These are phyloP conservation scores for Amanita inopinata DNA, from an alignment of 768 basidiomycete species.

Conservation along the genomic window DNA sequence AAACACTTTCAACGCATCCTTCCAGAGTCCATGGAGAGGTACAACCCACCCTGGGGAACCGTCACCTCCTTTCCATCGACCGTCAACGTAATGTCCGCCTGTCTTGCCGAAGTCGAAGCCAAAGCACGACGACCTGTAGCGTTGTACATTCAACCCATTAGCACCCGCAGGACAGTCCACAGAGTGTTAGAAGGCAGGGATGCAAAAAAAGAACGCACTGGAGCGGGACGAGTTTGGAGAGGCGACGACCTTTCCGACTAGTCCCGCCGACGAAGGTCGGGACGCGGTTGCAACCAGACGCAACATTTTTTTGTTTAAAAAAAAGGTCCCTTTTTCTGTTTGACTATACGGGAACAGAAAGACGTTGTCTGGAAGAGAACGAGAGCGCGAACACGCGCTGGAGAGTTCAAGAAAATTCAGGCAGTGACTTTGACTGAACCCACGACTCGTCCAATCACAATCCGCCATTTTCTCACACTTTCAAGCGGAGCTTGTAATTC, in stretches of 20 bases:
- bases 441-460: not conserved
- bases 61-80: conserved; percentile 97
- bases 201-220: conserved; percentile 16
- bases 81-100: conserved; percentile 82
- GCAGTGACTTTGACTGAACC: not conserved
- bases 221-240: conserved; percentile 25
- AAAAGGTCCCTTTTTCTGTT: not conserved
- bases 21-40: not conserved
- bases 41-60: conserved; percentile 96
- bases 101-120: conserved; percentile 53
- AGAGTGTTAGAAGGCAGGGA: not conserved
- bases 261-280: conserved; percentile 56
- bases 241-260: conserved; percentile 55
- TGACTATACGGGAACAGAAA: not conserved
- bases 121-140: conserved; percentile 47
- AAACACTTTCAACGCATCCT: conserved; percentile 1
- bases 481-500: conserved; percentile 5
- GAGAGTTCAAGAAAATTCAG: not conserved
- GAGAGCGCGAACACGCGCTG: conserved; percentile 1
- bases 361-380: not conserved
- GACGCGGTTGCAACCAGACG: conserved; percentile 54
- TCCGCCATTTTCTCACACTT: not conserved
- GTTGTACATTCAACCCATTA: conserved; percentile 5
- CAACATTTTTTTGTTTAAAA: conserved; percentile 37
- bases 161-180: not conserved